A percentile compares a stretch with the other conserved stretches of the same genome.
These are phyloP conservation scores for Lenwebbia sp. DNA, from an alignment of 345 rosid species.

Conservation along the genomic window DNA sequence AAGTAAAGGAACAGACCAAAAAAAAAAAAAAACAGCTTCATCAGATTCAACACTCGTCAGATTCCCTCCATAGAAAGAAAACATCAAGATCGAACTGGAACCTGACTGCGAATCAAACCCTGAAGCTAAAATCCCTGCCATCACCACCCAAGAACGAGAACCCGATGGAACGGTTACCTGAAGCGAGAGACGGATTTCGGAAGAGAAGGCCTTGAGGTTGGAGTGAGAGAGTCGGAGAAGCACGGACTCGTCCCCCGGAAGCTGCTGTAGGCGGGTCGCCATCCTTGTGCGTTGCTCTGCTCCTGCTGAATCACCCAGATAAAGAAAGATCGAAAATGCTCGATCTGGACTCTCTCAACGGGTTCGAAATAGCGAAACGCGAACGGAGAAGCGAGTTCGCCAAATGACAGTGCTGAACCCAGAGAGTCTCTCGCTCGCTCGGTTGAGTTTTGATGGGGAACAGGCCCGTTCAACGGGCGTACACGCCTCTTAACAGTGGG, in stretches of 20 bases:
- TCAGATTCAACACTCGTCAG: not conserved
- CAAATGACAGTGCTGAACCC: too few species aligned
- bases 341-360: not conserved
- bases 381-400: too few species aligned
- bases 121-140: not conserved
- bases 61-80: not conserved
- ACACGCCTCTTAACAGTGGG: too few species aligned
- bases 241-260: slow-evolving; percentile 54
- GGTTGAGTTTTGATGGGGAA: too few species aligned
- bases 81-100: not conserved
- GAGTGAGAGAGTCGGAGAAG: slow-evolving; percentile 67
- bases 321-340: not conserved
- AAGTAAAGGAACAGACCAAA: not conserved
- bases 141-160: not conserved
- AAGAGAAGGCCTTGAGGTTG: slow-evolving; percentile 61
- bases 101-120: not conserved
- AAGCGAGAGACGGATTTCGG: slow-evolving; percentile 61
- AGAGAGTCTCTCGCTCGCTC: too few species aligned
- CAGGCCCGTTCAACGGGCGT: too few species aligned
- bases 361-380: not conserved
- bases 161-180: slow-evolving; percentile 19
- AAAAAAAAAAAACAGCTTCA: not conserved
- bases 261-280: slow-evolving; percentile 21
- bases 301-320: not conserved
- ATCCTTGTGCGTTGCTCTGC: not conserved